Evolutionary conservation across 805 yeast species (phyloP), one percentile per base, ranked within the genome.

Genomic region (Suhomyces prunicola): DNA sequence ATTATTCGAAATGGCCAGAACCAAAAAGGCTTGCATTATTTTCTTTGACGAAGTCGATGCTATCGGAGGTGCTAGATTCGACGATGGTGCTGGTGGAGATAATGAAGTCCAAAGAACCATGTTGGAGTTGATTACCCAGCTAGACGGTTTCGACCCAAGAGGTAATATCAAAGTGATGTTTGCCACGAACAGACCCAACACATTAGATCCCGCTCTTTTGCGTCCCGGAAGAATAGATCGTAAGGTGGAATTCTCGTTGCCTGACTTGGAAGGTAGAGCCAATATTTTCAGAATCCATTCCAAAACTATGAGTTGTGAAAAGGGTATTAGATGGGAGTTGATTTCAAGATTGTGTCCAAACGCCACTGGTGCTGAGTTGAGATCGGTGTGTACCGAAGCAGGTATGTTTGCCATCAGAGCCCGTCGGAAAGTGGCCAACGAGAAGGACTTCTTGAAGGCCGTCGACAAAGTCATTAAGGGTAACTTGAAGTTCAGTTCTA

Each of bases 401-500:
- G 99, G 99, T 64, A 94, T 94, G 99, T 94, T 92, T 79, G 99
- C 99, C 45, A 94, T 94, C 52, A 85, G 99, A 65, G 97, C 98
- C 17, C 85, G 99, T 73, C 84, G 99, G 77, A 94, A 94, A 78
- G 97, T 94, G 44, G 98, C 99, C 39, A 87, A 96, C 26, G 99
- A 94, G 71, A 94, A 94, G 79, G 99, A 94, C 72, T 94, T 94
- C 80, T 78, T 94, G 64, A 91, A 93, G 62, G 97, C 99, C 33
- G 99, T 94, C 46, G 99, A 94, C 65, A 94, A 94, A 79, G 99
- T 94, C 55, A 94, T 94, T 67, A 94, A 93, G 81, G 98, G 99
- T 64, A 93, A 94, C 78, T 85, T 92, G 85, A 96, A 94, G 80
- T 94, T 94, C 79, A 87, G 96, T 73, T 88, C 96, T 44, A 94